These are phyloP conservation scores for Wickerhamiella cacticola DNA, from an alignment of 805 yeast species.

Conservation along the genomic window DNA sequence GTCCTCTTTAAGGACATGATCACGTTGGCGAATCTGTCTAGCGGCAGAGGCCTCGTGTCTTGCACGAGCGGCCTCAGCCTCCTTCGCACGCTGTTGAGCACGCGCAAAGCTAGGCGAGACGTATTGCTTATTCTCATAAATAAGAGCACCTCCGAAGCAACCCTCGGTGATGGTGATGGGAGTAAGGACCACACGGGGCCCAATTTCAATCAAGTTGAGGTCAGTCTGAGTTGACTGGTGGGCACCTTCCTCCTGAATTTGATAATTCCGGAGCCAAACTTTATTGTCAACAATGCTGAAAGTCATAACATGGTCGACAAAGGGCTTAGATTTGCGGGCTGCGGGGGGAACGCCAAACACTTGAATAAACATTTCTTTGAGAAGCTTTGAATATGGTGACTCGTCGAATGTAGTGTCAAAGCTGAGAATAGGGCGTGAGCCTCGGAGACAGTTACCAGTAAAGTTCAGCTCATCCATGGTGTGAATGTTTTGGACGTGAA, in stretches of 20 bases:
- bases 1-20: conserved; percentile 57
- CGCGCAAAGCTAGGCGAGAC: conserved; percentile 93
- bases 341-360: conserved; percentile 91
- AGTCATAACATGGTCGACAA: conserved; percentile 88
- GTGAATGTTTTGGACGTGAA: conserved; percentile 87
- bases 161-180: conserved; percentile 88
- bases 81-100: conserved; percentile 70
- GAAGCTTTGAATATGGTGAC: conserved; percentile 53
- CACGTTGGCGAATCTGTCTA: conserved; percentile 64
- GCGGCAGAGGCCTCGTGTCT: conserved; percentile 72
- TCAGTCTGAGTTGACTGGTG: conserved; percentile 38
- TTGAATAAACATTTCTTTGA: conserved; percentile 74
- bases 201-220: conserved; percentile 78
- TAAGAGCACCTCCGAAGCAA: conserved; percentile 94
- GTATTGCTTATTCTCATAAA: conserved; percentile 91
- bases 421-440: conserved; percentile 86
- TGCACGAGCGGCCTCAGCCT: conserved; percentile 64
- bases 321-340: conserved; percentile 87
- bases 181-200: conserved; percentile 91
- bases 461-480: conserved; percentile 92
- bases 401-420: conserved; percentile 72
- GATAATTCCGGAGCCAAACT: conserved; percentile 92
- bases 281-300: conserved; percentile 86
- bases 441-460: conserved; percentile 91
- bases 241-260: conserved; percentile 54